These are phyloP conservation scores for Decorospora gaudefroyi DNA, from an alignment of 2,329 filamentous ascomycete species.

Conservation along the genomic window DNA sequence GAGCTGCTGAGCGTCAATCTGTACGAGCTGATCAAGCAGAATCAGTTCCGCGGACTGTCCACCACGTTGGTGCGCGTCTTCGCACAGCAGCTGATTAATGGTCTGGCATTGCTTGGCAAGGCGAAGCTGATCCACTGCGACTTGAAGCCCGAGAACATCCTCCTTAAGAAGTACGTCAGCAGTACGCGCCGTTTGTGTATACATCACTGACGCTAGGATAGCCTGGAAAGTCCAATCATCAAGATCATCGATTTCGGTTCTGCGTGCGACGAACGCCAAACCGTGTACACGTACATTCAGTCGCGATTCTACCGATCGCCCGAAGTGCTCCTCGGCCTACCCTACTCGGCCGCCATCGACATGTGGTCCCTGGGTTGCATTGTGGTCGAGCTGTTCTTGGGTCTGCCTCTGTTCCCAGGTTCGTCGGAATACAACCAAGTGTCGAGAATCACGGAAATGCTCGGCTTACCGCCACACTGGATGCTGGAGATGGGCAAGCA, in stretches of 20 bases:
- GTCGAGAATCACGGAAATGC: slow-evolving; percentile 95
- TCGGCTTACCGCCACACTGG: slow-evolving; percentile 94
- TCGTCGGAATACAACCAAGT: slow-evolving; percentile 99
- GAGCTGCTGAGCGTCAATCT: slow-evolving; percentile 96
- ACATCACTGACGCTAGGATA: slow-evolving; percentile 39
- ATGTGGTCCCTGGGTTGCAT: slow-evolving; percentile 99
- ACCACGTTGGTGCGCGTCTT: slow-evolving; percentile 97
- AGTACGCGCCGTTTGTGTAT: neutral
- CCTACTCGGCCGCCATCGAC: slow-evolving; percentile 97
- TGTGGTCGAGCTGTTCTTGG: slow-evolving; percentile 94
- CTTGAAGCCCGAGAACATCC: slow-evolving; percentile 95
- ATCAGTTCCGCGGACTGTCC: slow-evolving; percentile 95
- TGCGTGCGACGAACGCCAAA: slow-evolving; percentile 96
- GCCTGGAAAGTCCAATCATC: slow-evolving; percentile 96
- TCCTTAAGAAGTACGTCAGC: slow-evolving; percentile 79
- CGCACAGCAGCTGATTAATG: slow-evolving; percentile 93
- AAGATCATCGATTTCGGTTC: slow-evolving; percentile 99
- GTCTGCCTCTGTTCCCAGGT: slow-evolving; percentile 90
- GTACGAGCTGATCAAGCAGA: slow-evolving; percentile 99
- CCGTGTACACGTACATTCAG: slow-evolving; percentile 98
- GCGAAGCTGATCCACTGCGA: slow-evolving; percentile 97
- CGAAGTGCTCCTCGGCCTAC: slow-evolving; percentile 90
- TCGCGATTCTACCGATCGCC: slow-evolving; percentile 97
- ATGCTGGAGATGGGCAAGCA: slow-evolving; percentile 99
- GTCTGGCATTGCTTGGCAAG: slow-evolving; percentile 89